Evolutionary conservation across 2,329 filamentous ascomycete genomes (phyloP).

Genomic region (Monosporascus sp.): DNA sequence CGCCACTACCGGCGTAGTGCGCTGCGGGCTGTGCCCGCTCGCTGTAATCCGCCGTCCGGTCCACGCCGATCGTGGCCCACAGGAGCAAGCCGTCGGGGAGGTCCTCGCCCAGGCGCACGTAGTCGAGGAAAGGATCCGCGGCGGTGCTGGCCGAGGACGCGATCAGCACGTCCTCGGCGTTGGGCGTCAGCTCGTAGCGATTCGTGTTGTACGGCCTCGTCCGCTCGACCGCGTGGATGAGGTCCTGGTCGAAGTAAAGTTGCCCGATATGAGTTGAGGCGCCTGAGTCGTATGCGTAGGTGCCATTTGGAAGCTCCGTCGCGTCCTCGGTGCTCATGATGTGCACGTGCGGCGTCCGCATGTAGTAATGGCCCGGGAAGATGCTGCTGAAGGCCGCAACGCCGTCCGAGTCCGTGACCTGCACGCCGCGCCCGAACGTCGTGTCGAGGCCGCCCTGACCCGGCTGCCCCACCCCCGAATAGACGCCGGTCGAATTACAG

Average conservation of each 20-base stretch:
- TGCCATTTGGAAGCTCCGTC: slow-evolving; percentile 40
- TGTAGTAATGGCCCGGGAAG: slow-evolving; percentile 25
- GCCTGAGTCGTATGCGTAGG: slow-evolving; percentile 34
- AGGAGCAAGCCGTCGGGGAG: slow-evolving; percentile 42
- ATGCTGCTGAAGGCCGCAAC: slow-evolving; percentile 31
- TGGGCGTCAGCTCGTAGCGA: slow-evolving; percentile 36
- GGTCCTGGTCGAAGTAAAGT: slow-evolving; percentile 53
- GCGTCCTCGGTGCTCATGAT: slow-evolving; percentile 19
- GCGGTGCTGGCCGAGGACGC: slow-evolving; percentile 39
- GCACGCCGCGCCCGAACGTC: slow-evolving; percentile 28
- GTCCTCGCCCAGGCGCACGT: slow-evolving; percentile 48
- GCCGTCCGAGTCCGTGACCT: slow-evolving; percentile 28
- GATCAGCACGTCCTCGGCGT: slow-evolving; percentile 45
- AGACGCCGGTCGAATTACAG: slow-evolving; percentile 33
- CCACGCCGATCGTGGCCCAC: slow-evolving; percentile 45
- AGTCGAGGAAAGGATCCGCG: slow-evolving; percentile 51
- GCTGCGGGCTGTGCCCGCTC: slow-evolving; percentile 13
- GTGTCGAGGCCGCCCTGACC: slow-evolving; percentile 24
- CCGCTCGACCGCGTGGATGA: slow-evolving; percentile 42
- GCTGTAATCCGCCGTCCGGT: slow-evolving; percentile 26
- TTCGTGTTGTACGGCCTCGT: slow-evolving; percentile 38
- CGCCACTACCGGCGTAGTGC: slow-evolving; percentile 20
- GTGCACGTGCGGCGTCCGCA: slow-evolving; percentile 30
- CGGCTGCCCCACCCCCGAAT: slow-evolving; percentile 25
- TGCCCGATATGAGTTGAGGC: slow-evolving; percentile 53